phyloP scores from a whole-genome alignment of 2,329 filamentous ascomycete genomes.

The Trichoderma sp. region DNA sequence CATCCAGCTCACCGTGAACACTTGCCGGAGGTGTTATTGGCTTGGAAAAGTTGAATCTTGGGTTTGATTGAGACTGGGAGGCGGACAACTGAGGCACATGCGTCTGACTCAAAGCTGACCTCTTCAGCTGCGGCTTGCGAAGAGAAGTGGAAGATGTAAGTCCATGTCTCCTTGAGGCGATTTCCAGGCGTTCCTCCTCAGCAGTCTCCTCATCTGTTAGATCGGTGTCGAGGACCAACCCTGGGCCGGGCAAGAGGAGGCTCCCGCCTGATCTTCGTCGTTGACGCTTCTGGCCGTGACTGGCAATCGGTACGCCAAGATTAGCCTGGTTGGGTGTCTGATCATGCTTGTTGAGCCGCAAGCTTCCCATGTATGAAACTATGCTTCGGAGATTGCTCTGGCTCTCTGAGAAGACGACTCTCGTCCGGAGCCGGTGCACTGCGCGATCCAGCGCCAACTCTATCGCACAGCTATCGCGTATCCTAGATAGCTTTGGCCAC shows the following conservation, averaged over 20 bases:
- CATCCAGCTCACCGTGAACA: neutral
- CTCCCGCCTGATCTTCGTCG: slow-evolving; percentile 53
- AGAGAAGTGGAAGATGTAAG: slow-evolving; percentile 28
- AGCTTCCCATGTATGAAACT: slow-evolving; percentile 31
- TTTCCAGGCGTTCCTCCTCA: slow-evolving; percentile 45
- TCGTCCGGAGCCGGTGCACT: slow-evolving; percentile 65
- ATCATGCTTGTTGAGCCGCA: slow-evolving; percentile 26
- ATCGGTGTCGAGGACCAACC: slow-evolving; percentile 38
- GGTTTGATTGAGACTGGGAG: slow-evolving; percentile 10
- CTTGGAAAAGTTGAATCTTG: slow-evolving; percentile 39
- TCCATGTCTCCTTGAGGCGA: slow-evolving; percentile 34
- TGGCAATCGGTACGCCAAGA: slow-evolving; percentile 28
- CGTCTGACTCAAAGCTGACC: slow-evolving; percentile 40
- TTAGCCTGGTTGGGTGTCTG: slow-evolving; percentile 23
- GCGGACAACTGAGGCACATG: slow-evolving; percentile 31
- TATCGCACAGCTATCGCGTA: slow-evolving; percentile 83
- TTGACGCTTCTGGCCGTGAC: slow-evolving; percentile 37
- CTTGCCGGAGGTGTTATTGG: slow-evolving; percentile 30
- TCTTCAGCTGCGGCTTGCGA: slow-evolving; percentile 43
- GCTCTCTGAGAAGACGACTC: slow-evolving; percentile 67
- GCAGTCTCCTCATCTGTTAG: slow-evolving; percentile 46
- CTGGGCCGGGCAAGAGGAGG: slow-evolving; percentile 40
- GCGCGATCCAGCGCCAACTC: slow-evolving; percentile 80
- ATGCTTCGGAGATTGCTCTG: slow-evolving; percentile 58
- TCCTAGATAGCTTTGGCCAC: slow-evolving; percentile 84